Evolutionary conservation across 441 rosid genomes (phyloP).

Genomic region (Gossypium schwendimanii): DNA sequence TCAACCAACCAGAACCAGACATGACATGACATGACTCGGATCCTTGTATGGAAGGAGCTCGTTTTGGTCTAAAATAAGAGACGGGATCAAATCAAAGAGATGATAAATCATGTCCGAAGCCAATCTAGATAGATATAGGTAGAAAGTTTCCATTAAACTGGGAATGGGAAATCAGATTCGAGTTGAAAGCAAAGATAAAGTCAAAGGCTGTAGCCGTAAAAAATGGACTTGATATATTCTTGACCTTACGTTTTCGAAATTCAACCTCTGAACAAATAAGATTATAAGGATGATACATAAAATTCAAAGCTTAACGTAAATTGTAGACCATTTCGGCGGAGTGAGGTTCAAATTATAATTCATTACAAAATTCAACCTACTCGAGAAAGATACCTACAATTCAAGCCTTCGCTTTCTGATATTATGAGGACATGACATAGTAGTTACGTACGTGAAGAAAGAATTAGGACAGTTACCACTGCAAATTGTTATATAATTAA

Average conservation of each 20-base stretch:
- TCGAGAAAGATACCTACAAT: not conserved
- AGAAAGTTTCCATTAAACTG: not conserved
- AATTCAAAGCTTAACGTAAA: not conserved
- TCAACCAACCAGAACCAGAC: not conserved
- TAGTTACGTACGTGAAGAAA: not conserved
- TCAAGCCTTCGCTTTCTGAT: not conserved
- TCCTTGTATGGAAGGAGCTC: not conserved
- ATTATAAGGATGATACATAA: not conserved
- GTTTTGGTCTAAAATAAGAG: not conserved
- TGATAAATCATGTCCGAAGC: not conserved
- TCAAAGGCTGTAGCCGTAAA: not conserved
- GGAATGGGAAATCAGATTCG: not conserved
- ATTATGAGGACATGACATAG: not conserved
- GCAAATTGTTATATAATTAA: not conserved
- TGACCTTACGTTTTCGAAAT: not conserved
- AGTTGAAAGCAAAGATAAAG: not conserved
- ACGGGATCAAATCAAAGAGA: not conserved
- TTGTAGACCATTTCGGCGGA: not conserved
- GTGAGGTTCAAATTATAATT: not conserved
- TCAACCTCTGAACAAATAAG: not conserved
- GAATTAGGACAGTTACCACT: not conserved
- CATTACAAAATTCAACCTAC: not conserved
- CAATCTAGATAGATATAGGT: not conserved
- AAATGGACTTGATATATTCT: not conserved
- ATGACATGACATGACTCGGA: not conserved